Evolutionary conservation across 192 early-diverging fungal genomes (phyloP), one percentile per base, ranked within the genome.

Genomic region (Backusella liffmaniae): DNA sequence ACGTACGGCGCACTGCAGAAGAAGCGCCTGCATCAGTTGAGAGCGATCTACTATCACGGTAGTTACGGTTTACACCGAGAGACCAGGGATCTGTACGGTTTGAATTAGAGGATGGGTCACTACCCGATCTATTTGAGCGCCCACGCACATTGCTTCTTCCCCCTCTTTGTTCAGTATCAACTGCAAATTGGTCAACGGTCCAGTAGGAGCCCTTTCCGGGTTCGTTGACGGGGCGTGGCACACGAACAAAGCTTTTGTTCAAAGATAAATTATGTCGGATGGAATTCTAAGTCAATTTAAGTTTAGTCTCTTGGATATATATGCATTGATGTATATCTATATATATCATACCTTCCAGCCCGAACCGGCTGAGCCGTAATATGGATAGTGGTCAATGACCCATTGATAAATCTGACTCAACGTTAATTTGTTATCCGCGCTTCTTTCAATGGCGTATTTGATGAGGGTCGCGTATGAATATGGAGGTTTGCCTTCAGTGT

Each of bases 141-240:
- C 75, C 78, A 51, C 78, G 82, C 15, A 32, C 49, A n/a, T 70
- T 68, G 26, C 72, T 72, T 59, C 72, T 66, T 15, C 62, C 62
- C 12, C 51, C 53, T 44, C 73, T 39, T 46, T 71, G 75, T 49
- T 79, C 79, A 4, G 76, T 69, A 41, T 80, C 78, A 18, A 76
- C 79, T 39, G 80, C 81, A 56, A 79, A 79, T 26, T 82, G 79
- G 71, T 95, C 92, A 16, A 95, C 89, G 0, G 90, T 92, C 93
- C 93, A 95, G 67, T 93, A 95, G 35, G 92, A 90, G 21, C 93
- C 93, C 83, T 95, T 95, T n/a, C 93, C 93, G 18, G 93, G 93
- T 73, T 95, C 93, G 76, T 92, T 93, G 71, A 92, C 88, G 8
- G 92, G 90, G 15, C 94, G 86, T 23, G 92, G 86, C 5, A 94